Evolutionary conservation across 2,329 filamentous ascomycete genomes (phyloP).

Genomic region (Cadophora luteo-olivacea): DNA sequence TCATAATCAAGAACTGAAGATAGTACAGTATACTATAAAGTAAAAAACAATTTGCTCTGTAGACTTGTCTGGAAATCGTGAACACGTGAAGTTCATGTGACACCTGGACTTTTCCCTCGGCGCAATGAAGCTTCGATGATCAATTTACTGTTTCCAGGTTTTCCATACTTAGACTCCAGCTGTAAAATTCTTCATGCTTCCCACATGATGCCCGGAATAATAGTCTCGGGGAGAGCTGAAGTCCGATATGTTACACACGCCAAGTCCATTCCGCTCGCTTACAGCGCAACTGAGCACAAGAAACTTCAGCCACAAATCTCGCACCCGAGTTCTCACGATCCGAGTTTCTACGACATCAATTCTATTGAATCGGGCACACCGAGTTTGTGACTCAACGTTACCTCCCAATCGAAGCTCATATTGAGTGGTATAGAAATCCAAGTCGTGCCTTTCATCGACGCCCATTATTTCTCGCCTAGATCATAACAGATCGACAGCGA

Average conservation of each 20-base stretch:
- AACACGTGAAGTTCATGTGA: too few species aligned
- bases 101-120: too few species aligned
- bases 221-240: neutral
- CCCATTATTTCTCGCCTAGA: neutral
- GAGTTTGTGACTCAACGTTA: constrained; percentile 1
- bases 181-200: neutral
- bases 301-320: neutral
- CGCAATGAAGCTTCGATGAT: too few species aligned
- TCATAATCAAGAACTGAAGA: too few species aligned
- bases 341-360: neutral
- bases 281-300: neutral
- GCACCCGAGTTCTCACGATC: constrained; percentile 9
- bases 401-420: neutral
- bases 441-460: neutral
- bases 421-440: neutral
- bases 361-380: neutral
- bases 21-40: too few species aligned
- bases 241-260: neutral
- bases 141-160: too few species aligned
- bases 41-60: too few species aligned
- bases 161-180: too few species aligned
- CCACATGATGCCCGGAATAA: neutral
- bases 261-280: constrained; percentile 5
- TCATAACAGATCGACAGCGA: neutral
- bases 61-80: too few species aligned